A percentile compares a stretch with the other conserved stretches of the same genome.
phyloP scores from a whole-genome alignment of 208 protist species.

The Herpetomonas muscarum region DNA sequence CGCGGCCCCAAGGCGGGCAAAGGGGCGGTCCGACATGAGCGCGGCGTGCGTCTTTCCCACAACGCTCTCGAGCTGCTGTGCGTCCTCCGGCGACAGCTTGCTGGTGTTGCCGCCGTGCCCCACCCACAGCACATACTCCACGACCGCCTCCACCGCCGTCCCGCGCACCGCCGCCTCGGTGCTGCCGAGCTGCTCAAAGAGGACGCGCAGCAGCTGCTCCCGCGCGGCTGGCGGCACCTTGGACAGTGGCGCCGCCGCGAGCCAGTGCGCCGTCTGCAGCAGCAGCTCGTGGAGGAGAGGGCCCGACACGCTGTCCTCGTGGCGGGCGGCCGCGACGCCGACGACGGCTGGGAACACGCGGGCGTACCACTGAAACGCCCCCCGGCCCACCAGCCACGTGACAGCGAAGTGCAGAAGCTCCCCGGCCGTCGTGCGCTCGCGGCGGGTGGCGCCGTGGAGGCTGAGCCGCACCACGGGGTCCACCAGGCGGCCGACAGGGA shows the following conservation, averaged over 20 bases:
- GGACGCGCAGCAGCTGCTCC: not conserved
- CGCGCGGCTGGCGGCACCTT: not conserved
- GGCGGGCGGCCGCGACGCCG: conserved; percentile 36
- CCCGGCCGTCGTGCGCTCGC: conserved; percentile 72
- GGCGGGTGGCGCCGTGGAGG: conserved; percentile 36
- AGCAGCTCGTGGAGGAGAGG: conserved; percentile 1
- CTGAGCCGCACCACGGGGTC: conserved; percentile 60
- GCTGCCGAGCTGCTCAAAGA: conserved; percentile 10
- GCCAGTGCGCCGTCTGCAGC: conserved; percentile 9
- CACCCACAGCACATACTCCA: conserved; percentile 11
- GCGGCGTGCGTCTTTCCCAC: too few species aligned
- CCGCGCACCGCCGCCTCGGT: conserved; percentile 7
- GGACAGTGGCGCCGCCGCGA: not conserved
- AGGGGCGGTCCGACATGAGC: too few species aligned
- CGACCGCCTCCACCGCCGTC: conserved; percentile 13
- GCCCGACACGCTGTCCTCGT: conserved; percentile 5
- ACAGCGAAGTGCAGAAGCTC: conserved; percentile 87
- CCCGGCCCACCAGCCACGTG: conserved; percentile 57
- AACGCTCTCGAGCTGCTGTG: too few species aligned
- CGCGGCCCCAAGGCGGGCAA: too few species aligned
- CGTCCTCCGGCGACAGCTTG: too few species aligned
- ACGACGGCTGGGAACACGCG: conserved; percentile 61
- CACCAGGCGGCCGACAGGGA: conserved; percentile 67
- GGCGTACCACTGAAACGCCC: conserved; percentile 24
- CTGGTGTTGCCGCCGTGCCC: too few species aligned